Base-by-base conservation (phyloP, 495 filamentous ascomycete genomes). In the Talaromyces stipitatus region DNA sequence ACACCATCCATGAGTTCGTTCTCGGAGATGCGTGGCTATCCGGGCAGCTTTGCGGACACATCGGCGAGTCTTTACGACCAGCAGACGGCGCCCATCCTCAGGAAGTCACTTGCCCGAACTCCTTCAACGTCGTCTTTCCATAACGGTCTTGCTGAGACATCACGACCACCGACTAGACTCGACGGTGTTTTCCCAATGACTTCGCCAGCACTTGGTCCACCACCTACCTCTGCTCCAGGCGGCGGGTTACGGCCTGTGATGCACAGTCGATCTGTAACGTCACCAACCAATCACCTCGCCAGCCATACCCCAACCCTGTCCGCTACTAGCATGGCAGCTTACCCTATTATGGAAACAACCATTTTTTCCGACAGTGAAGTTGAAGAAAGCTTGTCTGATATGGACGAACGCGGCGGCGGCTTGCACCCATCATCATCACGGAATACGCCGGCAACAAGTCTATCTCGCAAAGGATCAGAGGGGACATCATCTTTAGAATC, bases 11-110 rank as follows among this genome's bases (percentile, higher is more conserved):
- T 75, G 24, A 64, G 68, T 47, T 20, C 64, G 3, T 60, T 72
- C 7, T 67, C 73, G 8, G 68, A 82, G 65, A 66, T 86, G n/a
- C 80, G 81, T 27, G 83, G 80, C 12, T 82, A 85, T 58, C 85
- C 57, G 72, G 87, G 75, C 69, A 82, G 72, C 73, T 67, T 86
- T 48, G 83, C 84, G 32, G 91, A 95, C 58, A 85, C 84, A 28
- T 87, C 85, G 16, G 90, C 91, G 11, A 86, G 90, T 65, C 77
- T 97, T 3, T 97, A 98, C 66, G 92, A 97, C 65, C 92, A 92
- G 64, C 88, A 95, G 63, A 95, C 92, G 11, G 80, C 92, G 3
- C 94, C 94, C 0, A 96, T 98, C 54, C 73, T 97, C 14, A 85
- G 90, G 60, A 89, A 91, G 61, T 92, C 89, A 0, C 79, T 92